Conservation (phyloP, 2,329 filamentous ascomycete species). For the Cyanodermella asteris region DNA sequence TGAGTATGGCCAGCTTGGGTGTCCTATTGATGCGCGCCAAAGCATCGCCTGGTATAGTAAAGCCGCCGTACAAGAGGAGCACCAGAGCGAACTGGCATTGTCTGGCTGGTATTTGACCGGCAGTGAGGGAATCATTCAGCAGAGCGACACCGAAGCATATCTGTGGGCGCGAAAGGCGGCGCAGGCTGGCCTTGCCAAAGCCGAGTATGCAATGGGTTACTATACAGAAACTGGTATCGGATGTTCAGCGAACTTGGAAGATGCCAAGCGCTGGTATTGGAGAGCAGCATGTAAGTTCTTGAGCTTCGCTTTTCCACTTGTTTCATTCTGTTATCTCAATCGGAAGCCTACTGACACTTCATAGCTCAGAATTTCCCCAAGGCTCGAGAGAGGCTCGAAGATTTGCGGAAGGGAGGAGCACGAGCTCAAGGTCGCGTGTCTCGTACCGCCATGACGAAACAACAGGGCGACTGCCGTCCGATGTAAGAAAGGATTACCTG, state of each 20-base stretch:
- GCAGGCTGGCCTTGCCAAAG: constrained; percentile 68
- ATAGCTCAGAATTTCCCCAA: constrained; percentile 85
- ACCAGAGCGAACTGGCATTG: constrained; percentile 69
- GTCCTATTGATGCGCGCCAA: constrained; percentile 57
- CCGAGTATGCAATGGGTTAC: constrained; percentile 95
- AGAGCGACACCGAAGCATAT: constrained; percentile 90
- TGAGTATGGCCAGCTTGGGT: constrained; percentile 72
- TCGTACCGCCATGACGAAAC: constrained; percentile 57
- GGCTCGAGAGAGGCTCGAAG: constrained; percentile 76
- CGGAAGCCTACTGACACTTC: constrained; percentile 2
- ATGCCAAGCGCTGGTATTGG: constrained; percentile 97
- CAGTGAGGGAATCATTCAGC: constrained; percentile 63
- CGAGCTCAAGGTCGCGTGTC: constrained; percentile 58
- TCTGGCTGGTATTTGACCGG: constrained; percentile 93
- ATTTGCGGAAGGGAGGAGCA: constrained; percentile 61
- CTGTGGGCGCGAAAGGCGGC: constrained; percentile 93
- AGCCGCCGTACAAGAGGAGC: constrained; percentile 80
- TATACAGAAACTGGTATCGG: constrained; percentile 93
- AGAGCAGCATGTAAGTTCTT: constrained; percentile 85
- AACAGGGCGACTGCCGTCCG: constrained; percentile 68
- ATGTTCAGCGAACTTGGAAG: constrained; percentile 63
- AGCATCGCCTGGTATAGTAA: constrained; percentile 89
- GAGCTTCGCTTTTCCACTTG: constrained; percentile 2
- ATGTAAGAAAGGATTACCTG: constrained; percentile 49
- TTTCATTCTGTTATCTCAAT: constrained; percentile 2